Percentiles rank a stretch among this genome's conserved stretches.
These are phyloP conservation scores for Saprolegnia parasitica DNA, from an alignment of 352 stramenopile genomes.

Conservation along the genomic window DNA sequence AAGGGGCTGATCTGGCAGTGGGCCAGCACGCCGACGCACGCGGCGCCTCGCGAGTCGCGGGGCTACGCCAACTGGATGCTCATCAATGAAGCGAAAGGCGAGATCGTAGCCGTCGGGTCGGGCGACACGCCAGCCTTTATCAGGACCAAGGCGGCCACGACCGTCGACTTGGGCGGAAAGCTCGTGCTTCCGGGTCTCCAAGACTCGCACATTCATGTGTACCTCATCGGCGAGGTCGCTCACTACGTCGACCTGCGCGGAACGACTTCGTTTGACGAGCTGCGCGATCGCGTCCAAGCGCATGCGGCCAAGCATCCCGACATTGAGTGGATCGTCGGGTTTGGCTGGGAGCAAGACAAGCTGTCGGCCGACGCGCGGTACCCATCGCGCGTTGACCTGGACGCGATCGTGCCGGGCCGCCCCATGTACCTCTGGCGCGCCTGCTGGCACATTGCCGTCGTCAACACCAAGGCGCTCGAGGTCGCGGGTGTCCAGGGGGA, in stretches of 20 bases:
- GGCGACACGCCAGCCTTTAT: conserved; percentile 9
- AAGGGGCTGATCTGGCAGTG: conserved; percentile 26
- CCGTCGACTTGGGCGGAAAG: conserved; percentile 46
- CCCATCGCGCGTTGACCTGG: conserved; percentile 69
- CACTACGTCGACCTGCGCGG: conserved; percentile 79
- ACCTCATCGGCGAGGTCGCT: conserved; percentile 72
- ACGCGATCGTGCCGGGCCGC: conserved; percentile 57
- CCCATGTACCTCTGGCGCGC: conserved; percentile 82
- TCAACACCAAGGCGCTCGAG: conserved; percentile 81
- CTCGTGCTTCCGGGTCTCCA: conserved; percentile 83
- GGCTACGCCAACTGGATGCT: conserved; percentile 24
- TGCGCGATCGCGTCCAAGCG: conserved; percentile 42
- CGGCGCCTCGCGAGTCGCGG: conserved; percentile 6
- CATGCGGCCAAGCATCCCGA: conserved; percentile 62
- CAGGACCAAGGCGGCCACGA: conserved; percentile 4
- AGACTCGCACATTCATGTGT: conserved; percentile 87
- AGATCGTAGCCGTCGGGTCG: conserved; percentile 7
- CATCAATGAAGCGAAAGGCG: background rate
- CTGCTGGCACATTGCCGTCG: conserved; percentile 86
- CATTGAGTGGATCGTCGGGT: conserved; percentile 73
- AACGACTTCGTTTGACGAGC: conserved; percentile 68
- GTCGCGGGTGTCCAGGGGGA: conserved; percentile 47
- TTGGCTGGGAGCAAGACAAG: conserved; percentile 84
- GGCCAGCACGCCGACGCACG: background rate
- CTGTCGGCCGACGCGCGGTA: conserved; percentile 57